phyloP scores from a whole-genome alignment of 1,139 yeast genomes.

The Zygosaccharomyces pseudobailii region DNA sequence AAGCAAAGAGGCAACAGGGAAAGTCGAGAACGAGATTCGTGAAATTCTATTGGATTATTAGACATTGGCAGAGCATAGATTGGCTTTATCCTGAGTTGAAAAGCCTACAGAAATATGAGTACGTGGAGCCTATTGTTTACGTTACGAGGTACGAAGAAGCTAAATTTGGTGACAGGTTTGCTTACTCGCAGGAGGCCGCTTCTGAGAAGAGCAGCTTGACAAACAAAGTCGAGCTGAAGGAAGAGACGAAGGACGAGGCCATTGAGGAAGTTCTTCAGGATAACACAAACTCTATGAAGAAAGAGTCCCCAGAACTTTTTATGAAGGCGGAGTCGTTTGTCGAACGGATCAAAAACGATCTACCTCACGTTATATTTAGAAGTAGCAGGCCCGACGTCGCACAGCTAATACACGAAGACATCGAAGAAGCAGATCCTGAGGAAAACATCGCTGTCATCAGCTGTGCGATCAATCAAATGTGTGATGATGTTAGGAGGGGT shows the following conservation, averaged over 20 bases:
- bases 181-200: background rate
- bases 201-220: background rate
- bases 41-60: constrained; percentile 48
- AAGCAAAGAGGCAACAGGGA: constrained; percentile 9
- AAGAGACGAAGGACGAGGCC: background rate
- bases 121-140: constrained; percentile 12
- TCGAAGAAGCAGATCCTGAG: constrained; percentile 4
- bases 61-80: constrained; percentile 34
- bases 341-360: background rate
- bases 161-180: constrained; percentile 1
- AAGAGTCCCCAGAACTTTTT: background rate
- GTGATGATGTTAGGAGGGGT: constrained; percentile 13
- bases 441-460: constrained; percentile 13
- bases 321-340: background rate
- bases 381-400: constrained; percentile 7
- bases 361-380: constrained; percentile 7
- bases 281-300: background rate
- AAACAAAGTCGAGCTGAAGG: background rate
- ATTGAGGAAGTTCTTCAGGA: background rate
- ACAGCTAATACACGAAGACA: constrained; percentile 3
- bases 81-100: constrained; percentile 16
- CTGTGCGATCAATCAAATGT: constrained; percentile 18
- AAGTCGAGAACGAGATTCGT: constrained; percentile 25
- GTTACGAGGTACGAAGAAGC: constrained; percentile 6
- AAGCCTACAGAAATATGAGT: constrained; percentile 5